Percentiles rank a stretch among this genome's conserved stretches.
These are phyloP conservation scores for Hansenula lynferdii DNA, from an alignment of 1,139 yeast species.

Conservation along the genomic window DNA sequence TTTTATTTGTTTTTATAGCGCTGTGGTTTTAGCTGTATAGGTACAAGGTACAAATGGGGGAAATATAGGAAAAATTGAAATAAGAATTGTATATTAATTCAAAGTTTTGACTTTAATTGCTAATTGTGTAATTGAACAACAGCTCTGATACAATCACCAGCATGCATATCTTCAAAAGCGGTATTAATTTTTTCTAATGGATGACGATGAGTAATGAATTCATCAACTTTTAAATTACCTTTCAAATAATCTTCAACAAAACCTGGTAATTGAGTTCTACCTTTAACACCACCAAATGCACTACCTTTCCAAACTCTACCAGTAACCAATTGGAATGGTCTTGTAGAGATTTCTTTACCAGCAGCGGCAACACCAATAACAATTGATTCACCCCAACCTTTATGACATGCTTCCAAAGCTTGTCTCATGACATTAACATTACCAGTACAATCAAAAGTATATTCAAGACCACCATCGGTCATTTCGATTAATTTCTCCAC, in stretches of 20 bases:
- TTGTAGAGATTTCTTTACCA: conserved; percentile 91
- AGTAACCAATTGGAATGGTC: conserved; percentile 98
- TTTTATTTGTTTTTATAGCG: no score
- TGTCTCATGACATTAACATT: conserved; percentile 91
- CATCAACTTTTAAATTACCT: conserved; percentile 88
- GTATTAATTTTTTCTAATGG: conserved; percentile 70
- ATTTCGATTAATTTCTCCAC: conserved; percentile 81
- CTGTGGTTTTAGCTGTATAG: no score
- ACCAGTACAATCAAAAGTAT: conserved; percentile 97
- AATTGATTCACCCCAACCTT: conserved; percentile 97
- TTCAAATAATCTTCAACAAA: conserved; percentile 79
- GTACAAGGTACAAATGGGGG: no score
- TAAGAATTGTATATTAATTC: no score
- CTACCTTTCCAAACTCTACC: conserved; percentile 99
- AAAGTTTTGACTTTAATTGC: no score
- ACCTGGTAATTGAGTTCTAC: conserved; percentile 92
- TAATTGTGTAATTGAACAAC: conserved; percentile 68
- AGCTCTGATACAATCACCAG: conserved; percentile 92
- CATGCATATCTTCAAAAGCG: conserved; percentile 94
- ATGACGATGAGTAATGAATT: conserved; percentile 90
- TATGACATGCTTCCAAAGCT: conserved; percentile 96
- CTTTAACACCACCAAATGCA: conserved; percentile 98
- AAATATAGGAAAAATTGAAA: no score
- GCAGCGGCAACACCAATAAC: conserved; percentile 99
- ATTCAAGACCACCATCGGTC: conserved; percentile 97